These are phyloP conservation scores for Aspergillus sclerotioniger DNA, from an alignment of 495 filamentous ascomycete genomes.

Conservation along the genomic window DNA sequence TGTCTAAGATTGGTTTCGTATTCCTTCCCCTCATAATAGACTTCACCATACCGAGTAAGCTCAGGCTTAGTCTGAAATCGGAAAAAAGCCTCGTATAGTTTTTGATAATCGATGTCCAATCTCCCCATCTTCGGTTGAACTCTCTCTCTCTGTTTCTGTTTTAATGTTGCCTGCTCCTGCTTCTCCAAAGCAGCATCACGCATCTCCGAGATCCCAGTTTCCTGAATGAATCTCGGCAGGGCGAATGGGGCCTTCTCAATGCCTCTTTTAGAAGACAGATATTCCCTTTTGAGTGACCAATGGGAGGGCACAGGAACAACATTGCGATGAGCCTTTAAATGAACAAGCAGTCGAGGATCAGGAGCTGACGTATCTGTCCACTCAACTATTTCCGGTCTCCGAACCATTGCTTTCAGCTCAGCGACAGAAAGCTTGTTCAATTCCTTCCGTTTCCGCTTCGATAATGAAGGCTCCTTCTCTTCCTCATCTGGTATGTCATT, in stretches of 20 bases:
- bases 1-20: slow-evolving; percentile 93
- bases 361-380: slow-evolving; percentile 95
- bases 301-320: slow-evolving; percentile 91
- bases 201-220: slow-evolving; percentile 97
- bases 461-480: slow-evolving; percentile 65
- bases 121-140: slow-evolving; percentile 97
- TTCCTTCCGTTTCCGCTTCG: slow-evolving; percentile 91
- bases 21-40: slow-evolving; percentile 98
- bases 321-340: slow-evolving; percentile 93
- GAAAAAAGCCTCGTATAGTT: slow-evolving; percentile 97
- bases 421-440: slow-evolving; percentile 90
- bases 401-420: slow-evolving; percentile 87
- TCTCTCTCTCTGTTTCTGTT: slow-evolving; percentile 92
- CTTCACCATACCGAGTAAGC: slow-evolving; percentile 90
- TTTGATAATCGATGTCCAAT: slow-evolving; percentile 96
- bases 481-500: slow-evolving; percentile 89
- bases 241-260: slow-evolving; percentile 93
- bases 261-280: slow-evolving; percentile 91
- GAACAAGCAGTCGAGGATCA: slow-evolving; percentile 85
- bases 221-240: slow-evolving; percentile 94
- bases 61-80: slow-evolving; percentile 94
- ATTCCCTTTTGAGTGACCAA: slow-evolving; percentile 95
- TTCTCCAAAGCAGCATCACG: slow-evolving; percentile 94
- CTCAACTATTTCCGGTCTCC: slow-evolving; percentile 90
- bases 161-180: slow-evolving; percentile 83